phyloP scores from a whole-genome alignment of 257 asterid species.

The Solanum chiquidenum region DNA sequence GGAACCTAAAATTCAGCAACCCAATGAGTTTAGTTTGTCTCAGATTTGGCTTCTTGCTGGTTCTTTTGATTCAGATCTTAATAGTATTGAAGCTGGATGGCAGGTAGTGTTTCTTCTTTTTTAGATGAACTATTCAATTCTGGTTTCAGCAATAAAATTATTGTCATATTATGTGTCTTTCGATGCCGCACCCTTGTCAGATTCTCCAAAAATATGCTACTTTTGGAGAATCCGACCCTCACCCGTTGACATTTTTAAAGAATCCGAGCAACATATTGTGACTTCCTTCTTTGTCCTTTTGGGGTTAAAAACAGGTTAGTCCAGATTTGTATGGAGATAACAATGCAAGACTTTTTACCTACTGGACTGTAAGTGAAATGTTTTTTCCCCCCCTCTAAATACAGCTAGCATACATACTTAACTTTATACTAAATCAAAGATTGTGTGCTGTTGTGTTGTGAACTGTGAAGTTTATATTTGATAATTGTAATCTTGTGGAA shows the following conservation, averaged over 20 bases:
- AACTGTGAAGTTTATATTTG: neutral
- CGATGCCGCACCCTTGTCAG: too few species aligned
- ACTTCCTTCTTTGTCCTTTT: neutral
- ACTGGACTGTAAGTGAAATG: slow-evolving; percentile 77
- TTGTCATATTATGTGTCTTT: neutral
- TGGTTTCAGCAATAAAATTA: neutral
- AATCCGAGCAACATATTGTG: neutral
- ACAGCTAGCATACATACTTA: slow-evolving; percentile 21
- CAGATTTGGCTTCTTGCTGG: slow-evolving; percentile 89
- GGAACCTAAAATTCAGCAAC: slow-evolving; percentile 70
- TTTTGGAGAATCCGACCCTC: neutral
- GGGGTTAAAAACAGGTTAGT: slow-evolving; percentile 49
- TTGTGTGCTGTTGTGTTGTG: neutral
- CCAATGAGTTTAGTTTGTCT: slow-evolving; percentile 78
- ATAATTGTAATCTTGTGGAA: slow-evolving; percentile 8
- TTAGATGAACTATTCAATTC: neutral
- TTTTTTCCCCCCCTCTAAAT: neutral
- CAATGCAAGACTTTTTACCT: slow-evolving; percentile 80
- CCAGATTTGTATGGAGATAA: slow-evolving; percentile 80
- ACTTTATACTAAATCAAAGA: neutral
- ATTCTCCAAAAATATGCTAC: neutral
- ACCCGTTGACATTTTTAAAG: neutral
- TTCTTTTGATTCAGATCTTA: slow-evolving; percentile 62
- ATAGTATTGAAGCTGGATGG: slow-evolving; percentile 94
- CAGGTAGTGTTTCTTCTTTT: slow-evolving; percentile 29